Evolutionary conservation across 495 filamentous ascomycete genomes (phyloP).

Genomic region (Aspergillus homomorphus): DNA sequence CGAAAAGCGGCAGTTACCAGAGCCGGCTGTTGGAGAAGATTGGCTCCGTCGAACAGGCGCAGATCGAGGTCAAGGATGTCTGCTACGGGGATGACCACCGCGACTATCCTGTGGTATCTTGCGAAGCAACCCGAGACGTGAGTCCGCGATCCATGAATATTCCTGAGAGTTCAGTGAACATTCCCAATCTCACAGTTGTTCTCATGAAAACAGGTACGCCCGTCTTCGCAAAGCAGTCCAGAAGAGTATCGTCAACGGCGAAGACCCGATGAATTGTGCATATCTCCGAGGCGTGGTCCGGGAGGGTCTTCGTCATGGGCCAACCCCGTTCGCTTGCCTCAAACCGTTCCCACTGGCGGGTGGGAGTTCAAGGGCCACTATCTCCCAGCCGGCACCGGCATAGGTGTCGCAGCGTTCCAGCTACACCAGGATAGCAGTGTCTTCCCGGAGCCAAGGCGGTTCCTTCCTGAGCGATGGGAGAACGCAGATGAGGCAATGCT

Average conservation of each 20-base stretch:
- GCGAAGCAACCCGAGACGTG: constrained; percentile 41
- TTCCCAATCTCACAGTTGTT: not conserved
- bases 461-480: constrained; percentile 52
- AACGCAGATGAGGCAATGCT: constrained; percentile 35
- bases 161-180: no score
- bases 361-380: constrained; percentile 33
- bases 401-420: constrained; percentile 39
- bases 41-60: constrained; percentile 36
- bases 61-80: constrained; percentile 42
- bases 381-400: constrained; percentile 43
- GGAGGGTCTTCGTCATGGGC: constrained; percentile 48
- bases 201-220: constrained; percentile 25
- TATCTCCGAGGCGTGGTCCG: constrained; percentile 44
- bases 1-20: constrained; percentile 41
- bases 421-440: constrained; percentile 44
- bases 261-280: constrained; percentile 31
- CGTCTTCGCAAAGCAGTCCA: constrained; percentile 36
- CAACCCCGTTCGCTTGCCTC: constrained; percentile 49
- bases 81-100: constrained; percentile 44
- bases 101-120: constrained; percentile 41
- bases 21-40: constrained; percentile 43
- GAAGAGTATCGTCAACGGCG: constrained; percentile 13
- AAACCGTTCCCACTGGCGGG: constrained; percentile 40
- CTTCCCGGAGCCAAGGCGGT: constrained; percentile 43
- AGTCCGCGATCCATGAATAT: no score